A percentile compares a stretch with the other conserved stretches of the same genome.
Conservation (phyloP, 768 basidiomycete genomes). For the Pisolithus microcarpus region DNA sequence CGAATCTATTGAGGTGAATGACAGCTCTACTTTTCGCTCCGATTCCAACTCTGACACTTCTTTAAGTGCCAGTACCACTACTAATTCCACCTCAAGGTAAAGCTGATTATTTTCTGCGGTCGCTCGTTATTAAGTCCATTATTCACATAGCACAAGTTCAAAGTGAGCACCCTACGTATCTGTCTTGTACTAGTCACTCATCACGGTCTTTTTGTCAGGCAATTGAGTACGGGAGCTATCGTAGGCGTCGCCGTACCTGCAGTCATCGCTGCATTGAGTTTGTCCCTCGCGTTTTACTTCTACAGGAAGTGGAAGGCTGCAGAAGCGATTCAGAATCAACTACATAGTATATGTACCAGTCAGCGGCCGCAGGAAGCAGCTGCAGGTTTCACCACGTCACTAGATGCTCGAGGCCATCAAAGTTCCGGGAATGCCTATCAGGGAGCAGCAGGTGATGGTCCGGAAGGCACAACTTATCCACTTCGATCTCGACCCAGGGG, state of each 20-base stretch:
- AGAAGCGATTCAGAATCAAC: constrained; percentile 6
- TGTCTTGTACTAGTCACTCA: neutral
- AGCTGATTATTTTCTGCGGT: too few relatives aligned
- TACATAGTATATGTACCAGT: constrained; percentile 7
- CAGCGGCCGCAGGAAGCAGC: constrained; percentile 2
- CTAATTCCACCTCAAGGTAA: neutral
- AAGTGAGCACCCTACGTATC: neutral
- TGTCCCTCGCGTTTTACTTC: constrained; percentile 15
- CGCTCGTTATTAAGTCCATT: too few relatives aligned
- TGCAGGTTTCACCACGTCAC: constrained; percentile 13
- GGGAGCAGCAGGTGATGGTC: neutral
- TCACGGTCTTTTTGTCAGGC: constrained; percentile 4
- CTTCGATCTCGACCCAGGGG: too few relatives aligned
- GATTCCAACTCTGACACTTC: neutral
- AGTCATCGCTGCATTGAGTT: constrained; percentile 8
- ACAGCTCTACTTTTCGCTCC: neutral
- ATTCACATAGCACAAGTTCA: too few relatives aligned
- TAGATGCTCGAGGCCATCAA: constrained; percentile 8
- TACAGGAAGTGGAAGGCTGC: constrained; percentile 23
- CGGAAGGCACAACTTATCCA: too few relatives aligned
- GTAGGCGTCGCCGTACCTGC: constrained; percentile 14
- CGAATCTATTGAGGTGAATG: constrained; percentile 11
- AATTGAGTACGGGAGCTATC: constrained; percentile 16
- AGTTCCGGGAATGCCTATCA: too few relatives aligned
- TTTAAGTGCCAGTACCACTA: neutral